phyloP scores from a whole-genome alignment of 805 yeast species.

The Nakazawaea siamensis region DNA sequence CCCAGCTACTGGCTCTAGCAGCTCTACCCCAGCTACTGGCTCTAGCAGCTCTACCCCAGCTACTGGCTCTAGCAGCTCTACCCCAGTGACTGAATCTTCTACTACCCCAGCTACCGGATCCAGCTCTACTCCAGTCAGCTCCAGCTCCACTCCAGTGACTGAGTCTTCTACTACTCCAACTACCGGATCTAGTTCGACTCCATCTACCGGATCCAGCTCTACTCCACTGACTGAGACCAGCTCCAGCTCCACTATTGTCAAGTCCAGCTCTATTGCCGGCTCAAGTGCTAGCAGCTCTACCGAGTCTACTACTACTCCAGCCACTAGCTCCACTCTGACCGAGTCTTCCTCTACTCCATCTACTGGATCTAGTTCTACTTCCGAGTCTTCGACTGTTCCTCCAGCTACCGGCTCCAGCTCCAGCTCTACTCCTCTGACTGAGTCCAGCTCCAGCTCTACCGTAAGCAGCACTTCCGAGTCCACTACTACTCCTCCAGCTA shows the following conservation, averaged over 20 bases:
- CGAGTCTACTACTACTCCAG: neutral
- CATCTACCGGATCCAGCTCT: neutral
- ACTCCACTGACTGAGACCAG: neutral
- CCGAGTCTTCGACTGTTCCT: neutral
- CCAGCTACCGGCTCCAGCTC: neutral
- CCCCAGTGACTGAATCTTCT: neutral
- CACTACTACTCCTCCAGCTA: constrained; percentile 7
- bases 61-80: neutral
- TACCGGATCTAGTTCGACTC: neutral
- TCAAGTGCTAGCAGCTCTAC: neutral
- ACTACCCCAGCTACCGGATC: neutral
- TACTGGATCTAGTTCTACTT: neutral
- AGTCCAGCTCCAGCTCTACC: constrained; percentile 1
- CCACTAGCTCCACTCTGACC: neutral
- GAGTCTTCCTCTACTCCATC: neutral
- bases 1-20: neutral
- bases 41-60: neutral
- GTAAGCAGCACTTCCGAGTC: neutral
- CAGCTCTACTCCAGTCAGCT: neutral
- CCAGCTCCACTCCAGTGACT: neutral
- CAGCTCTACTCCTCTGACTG: neutral
- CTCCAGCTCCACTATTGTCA: neutral
- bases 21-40: neutral
- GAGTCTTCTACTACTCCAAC: neutral
- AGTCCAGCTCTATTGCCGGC: neutral